Evolutionary conservation across 805 yeast genomes (phyloP).

Genomic region (Metschnikowia anglica): DNA sequence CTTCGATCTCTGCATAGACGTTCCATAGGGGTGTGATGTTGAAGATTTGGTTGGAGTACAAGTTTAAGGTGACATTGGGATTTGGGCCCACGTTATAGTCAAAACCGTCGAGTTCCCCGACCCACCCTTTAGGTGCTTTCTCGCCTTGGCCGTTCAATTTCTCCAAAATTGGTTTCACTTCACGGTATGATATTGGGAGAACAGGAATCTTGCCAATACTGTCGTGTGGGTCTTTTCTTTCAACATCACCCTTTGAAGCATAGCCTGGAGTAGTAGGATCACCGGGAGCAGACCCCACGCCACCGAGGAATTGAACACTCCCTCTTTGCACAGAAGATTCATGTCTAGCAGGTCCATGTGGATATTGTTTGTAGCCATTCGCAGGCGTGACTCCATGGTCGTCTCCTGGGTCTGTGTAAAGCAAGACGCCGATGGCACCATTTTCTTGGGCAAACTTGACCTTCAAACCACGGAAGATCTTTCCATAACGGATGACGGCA

Average conservation of each 20-base stretch:
- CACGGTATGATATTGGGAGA: slow-evolving; percentile 64
- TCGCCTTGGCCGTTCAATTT: slow-evolving; percentile 60
- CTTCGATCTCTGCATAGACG: slow-evolving; percentile 61
- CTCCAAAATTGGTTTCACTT: slow-evolving; percentile 61
- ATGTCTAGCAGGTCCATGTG: slow-evolving; percentile 66
- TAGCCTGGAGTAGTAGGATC: slow-evolving; percentile 78
- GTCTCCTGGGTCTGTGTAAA: slow-evolving; percentile 69
- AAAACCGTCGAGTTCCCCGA: slow-evolving; percentile 39
- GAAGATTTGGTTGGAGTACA: slow-evolving; percentile 61
- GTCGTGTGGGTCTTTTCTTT: slow-evolving; percentile 20
- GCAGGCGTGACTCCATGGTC: slow-evolving; percentile 55
- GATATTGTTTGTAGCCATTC: slow-evolving; percentile 58
- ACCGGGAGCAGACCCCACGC: slow-evolving; percentile 56
- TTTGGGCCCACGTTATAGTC: slow-evolving; percentile 56
- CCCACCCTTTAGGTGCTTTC: slow-evolving; percentile 41
- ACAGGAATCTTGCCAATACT: slow-evolving; percentile 67
- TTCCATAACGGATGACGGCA: slow-evolving; percentile 56
- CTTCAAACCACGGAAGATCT: slow-evolving; percentile 53
- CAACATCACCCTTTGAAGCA: slow-evolving; percentile 43
- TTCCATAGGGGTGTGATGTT: slow-evolving; percentile 61
- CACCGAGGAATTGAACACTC: slow-evolving; percentile 55
- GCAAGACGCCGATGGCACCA: slow-evolving; percentile 63
- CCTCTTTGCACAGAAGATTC: slow-evolving; percentile 61
- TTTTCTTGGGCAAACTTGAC: slow-evolving; percentile 58
- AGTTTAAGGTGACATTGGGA: slow-evolving; percentile 42